These are phyloP conservation scores for Daedaleopsis nitida DNA, from an alignment of 768 basidiomycete genomes.

Conservation along the genomic window DNA sequence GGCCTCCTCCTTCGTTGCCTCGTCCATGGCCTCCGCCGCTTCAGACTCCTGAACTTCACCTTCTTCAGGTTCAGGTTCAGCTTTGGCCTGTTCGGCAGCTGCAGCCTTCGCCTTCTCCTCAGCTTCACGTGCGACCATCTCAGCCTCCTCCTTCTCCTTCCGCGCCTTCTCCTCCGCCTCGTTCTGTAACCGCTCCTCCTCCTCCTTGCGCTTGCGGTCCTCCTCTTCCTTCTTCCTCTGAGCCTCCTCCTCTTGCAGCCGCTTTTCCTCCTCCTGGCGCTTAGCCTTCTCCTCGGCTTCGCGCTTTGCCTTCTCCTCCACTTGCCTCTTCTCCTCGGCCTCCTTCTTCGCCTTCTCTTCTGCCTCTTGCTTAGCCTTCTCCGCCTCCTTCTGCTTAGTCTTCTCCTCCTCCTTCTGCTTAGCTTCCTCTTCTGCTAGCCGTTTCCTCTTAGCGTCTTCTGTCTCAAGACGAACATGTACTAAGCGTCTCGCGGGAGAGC, in stretches of 20 bases:
- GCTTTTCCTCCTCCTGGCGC: slow-evolving; percentile 44
- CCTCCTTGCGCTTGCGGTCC: slow-evolving; percentile 42
- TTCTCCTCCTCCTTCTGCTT: slow-evolving; percentile 33
- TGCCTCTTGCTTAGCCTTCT: slow-evolving; percentile 40
- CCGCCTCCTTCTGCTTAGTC: too few species aligned
- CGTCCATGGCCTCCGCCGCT: slow-evolving; percentile 9
- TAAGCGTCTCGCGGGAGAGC: slow-evolving; percentile 36
- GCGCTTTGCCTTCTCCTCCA: slow-evolving; percentile 36
- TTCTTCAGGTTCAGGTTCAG: slow-evolving; percentile 47
- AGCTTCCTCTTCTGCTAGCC: slow-evolving; percentile 45
- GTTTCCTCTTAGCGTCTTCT: slow-evolving; percentile 53
- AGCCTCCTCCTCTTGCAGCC: slow-evolving; percentile 45
- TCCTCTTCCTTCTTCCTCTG: slow-evolving; percentile 35
- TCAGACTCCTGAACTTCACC: slow-evolving; percentile 48
- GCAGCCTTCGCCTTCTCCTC: slow-evolving; percentile 40
- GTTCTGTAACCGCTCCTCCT: slow-evolving; percentile 37
- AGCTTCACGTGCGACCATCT: slow-evolving; percentile 28
- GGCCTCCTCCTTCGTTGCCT: slow-evolving; percentile 35
- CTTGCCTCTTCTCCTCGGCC: slow-evolving; percentile 52
- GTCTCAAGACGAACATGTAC: slow-evolving; percentile 64
- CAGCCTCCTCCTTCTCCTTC: slow-evolving; percentile 38
- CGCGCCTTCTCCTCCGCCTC: slow-evolving; percentile 32
- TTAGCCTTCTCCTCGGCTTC: slow-evolving; percentile 39
- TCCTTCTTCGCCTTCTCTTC: slow-evolving; percentile 25
- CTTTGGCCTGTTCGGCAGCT: slow-evolving; percentile 40